Percentiles rank a stretch among this genome's conserved stretches.
Evolutionary conservation across 2,329 filamentous ascomycete genomes (phyloP).

Genomic region (Fusarium floridanum): DNA sequence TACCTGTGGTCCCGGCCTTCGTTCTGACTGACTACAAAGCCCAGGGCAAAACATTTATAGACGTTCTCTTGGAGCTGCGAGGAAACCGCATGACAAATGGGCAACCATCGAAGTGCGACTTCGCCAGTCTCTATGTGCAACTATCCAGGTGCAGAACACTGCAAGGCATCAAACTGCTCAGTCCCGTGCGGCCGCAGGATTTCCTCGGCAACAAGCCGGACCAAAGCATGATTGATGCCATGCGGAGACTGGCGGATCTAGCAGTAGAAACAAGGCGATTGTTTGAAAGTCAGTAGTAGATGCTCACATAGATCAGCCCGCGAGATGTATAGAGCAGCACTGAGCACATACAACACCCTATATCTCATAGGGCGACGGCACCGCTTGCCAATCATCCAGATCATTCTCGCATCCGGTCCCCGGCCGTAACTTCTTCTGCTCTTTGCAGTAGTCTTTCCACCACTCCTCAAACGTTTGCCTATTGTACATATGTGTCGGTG

Average conservation of each 20-base stretch:
- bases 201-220: slow-evolving; percentile 20
- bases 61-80: slow-evolving; percentile 16
- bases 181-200: slow-evolving; percentile 9
- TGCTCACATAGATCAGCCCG: not conserved
- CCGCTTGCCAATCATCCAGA: slow-evolving; percentile 14
- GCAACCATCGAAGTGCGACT: slow-evolving; percentile 11
- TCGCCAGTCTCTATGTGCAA: slow-evolving; percentile 9
- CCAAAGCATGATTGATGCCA: slow-evolving; percentile 10
- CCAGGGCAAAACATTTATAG: slow-evolving; percentile 11
- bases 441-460: slow-evolving; percentile 8
- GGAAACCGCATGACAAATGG: slow-evolving; percentile 13
- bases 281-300: slow-evolving; percentile 12
- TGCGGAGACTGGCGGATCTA: slow-evolving; percentile 12
- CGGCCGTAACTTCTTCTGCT: not conserved
- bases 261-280: slow-evolving; percentile 11
- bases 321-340: too few relatives aligned
- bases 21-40: slow-evolving; percentile 2
- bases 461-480: slow-evolving; percentile 17
- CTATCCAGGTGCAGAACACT: slow-evolving; percentile 6
- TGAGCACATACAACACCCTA: not conserved
- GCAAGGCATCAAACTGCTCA: slow-evolving; percentile 13
- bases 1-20: not conserved
- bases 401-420: slow-evolving; percentile 14
- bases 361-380: slow-evolving; percentile 2
- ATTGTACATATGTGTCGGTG: slow-evolving; percentile 1